Conservation (phyloP, 2,329 filamentous ascomycete species). For the Fusarium nygamai region DNA sequence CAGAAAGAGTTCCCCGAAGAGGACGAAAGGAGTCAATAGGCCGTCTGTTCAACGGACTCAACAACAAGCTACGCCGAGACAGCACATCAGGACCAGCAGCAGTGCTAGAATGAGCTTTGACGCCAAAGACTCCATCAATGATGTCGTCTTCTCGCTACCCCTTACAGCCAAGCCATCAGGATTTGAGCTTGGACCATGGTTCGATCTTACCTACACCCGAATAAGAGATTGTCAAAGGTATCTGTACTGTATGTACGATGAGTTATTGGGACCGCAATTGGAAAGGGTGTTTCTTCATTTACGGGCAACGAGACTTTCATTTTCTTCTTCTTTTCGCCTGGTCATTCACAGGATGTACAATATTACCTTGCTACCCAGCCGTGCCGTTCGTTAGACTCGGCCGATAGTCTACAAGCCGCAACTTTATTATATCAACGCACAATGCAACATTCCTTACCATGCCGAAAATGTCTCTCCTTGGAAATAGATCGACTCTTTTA, state of each 20-base stretch:
- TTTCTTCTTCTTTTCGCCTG: constrained; percentile 3
- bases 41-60: constrained; percentile 31
- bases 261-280: constrained; percentile 2
- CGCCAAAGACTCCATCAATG: not conserved
- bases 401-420: constrained; percentile 18
- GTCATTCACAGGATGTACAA: not conserved
- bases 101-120: constrained; percentile 2
- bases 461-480: not conserved
- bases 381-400: constrained; percentile 17
- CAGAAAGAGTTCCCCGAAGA: constrained; percentile 19
- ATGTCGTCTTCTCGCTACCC: constrained; percentile 7
- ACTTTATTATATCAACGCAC: constrained; percentile 18
- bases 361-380: not conserved
- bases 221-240: constrained; percentile 1
- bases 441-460: constrained; percentile 32
- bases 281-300: not conserved
- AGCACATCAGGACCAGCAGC: constrained; percentile 19
- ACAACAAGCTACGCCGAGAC: constrained; percentile 25
- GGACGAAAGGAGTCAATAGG: constrained; percentile 33
- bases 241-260: constrained; percentile 8
- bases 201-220: constrained; percentile 4
- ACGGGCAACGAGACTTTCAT: constrained; percentile 3
- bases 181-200: not conserved
- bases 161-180: not conserved
- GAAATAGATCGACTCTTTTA: constrained; percentile 9